Evolutionary conservation across 495 filamentous ascomycete genomes (phyloP), one percentile per base, ranked within the genome.

Genomic region (Immersiella caudata): DNA sequence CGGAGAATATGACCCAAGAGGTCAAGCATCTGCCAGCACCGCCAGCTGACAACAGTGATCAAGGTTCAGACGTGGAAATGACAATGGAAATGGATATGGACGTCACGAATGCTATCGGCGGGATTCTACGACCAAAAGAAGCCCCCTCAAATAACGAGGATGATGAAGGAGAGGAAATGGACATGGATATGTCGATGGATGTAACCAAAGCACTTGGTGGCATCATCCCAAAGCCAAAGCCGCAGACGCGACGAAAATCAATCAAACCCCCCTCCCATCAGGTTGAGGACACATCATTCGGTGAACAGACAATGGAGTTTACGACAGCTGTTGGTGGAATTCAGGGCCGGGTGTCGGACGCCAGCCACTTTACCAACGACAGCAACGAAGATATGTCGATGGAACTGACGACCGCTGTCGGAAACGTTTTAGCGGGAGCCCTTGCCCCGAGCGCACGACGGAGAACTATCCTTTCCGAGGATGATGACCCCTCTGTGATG

Each of bases 181-280:
- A 88, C 14, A 92, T 92, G 71, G 90, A 92, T 29, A 85, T 92
- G 74, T 92, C 89, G 11, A 93, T 94, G 91, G 93, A 97, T 65
- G 87, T 96, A 58, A 97, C 93, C 0, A 86, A 83, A 65, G 91
- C 88, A 14, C 78, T 97, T 65, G 94, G 94, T n/a, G 85, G 89
- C 4, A 97, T 98, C 59, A 78, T 93, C 27, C 79, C 84, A n/a
- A 81, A 82, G 49, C 66, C 75, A 64, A 76, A 72, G 35, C 58
- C 67, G 54, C 65, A 74, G 65, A 66, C 49, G 24, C 68, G 70
- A 61, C 75, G 64, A 49, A 71, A 70, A 60, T 71, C 65, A 27
- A 67, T 70, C 60, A 72, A 50, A 54, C 70, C 60, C 5, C 21
- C 70, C 61, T 55, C 60, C 27, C 76, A 66, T 40, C 71, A 60